Percentiles rank a stretch among this genome's conserved stretches.
Conservation (phyloP, 176 grass and related monocot species). For the Avena atlantica region DNA sequence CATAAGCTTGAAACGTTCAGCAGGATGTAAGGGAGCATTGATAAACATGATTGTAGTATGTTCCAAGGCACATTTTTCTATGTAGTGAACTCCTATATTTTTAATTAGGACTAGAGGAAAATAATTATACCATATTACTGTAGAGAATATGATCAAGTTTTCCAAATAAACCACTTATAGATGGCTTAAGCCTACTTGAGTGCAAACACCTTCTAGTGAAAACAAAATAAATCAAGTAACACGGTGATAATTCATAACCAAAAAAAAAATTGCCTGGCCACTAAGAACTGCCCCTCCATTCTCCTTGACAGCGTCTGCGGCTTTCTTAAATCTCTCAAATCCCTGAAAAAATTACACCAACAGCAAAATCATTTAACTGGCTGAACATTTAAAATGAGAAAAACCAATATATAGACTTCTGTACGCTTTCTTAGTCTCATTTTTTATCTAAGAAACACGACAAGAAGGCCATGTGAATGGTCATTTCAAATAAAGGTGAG, state of each 20-base stretch:
- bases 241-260: slow-evolving; percentile 12
- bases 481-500: background rate
- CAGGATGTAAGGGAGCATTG: background rate
- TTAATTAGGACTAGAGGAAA: background rate
- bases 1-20: background rate
- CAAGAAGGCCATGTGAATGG: background rate
- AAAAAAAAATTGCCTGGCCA: slow-evolving; percentile 69
- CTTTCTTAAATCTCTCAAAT: slow-evolving; percentile 92
- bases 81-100: background rate
- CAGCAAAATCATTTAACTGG: slow-evolving; percentile 11
- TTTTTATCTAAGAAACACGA: background rate
- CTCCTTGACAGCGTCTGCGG: slow-evolving; percentile 77
- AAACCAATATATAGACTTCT: background rate
- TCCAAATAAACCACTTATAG: background rate
- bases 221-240: slow-evolving; percentile 3
- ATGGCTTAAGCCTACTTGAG: background rate
- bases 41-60: background rate
- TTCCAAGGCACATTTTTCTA: slow-evolving; percentile 5
- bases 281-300: slow-evolving; percentile 62
- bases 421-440: background rate
- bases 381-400: background rate
- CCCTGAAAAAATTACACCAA: slow-evolving; percentile 64
- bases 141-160: slow-evolving; percentile 3
- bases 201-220: slow-evolving; percentile 21
- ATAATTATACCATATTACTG: background rate